These are phyloP conservation scores for Synchytrium microbalum DNA, from an alignment of 371 early-diverging fungal species.

Conservation along the genomic window DNA sequence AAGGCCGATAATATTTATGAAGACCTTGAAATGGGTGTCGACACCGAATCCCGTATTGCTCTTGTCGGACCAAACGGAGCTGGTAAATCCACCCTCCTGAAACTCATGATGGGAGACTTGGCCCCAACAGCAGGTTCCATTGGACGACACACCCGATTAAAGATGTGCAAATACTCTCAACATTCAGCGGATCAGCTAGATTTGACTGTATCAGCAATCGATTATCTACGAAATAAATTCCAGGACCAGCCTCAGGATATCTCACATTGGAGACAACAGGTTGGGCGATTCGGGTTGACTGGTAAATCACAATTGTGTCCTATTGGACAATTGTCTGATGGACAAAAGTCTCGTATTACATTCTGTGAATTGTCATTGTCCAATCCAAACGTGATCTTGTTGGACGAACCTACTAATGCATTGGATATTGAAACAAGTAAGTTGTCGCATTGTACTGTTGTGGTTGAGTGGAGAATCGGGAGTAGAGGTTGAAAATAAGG, in stretches of 20 bases:
- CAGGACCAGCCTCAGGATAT: constrained; percentile 64
- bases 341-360: constrained; percentile 90
- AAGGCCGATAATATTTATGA: constrained; percentile 74
- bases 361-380: constrained; percentile 89
- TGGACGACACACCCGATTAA: constrained; percentile 80
- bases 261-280: constrained; percentile 76
- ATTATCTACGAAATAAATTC: constrained; percentile 85
- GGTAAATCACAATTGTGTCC: constrained; percentile 86
- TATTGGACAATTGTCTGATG: constrained; percentile 85
- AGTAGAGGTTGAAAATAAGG: too few species aligned
- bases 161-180: constrained; percentile 96
- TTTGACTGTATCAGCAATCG: constrained; percentile 76
- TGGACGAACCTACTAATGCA: constrained; percentile 94
- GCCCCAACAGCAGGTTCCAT: constrained; percentile 80
- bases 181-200: constrained; percentile 95
- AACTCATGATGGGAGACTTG: constrained; percentile 83
- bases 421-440: constrained; percentile 47
- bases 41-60: constrained; percentile 92
- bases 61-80: constrained; percentile 90
- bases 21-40: constrained; percentile 84
- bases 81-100: constrained; percentile 90
- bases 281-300: constrained; percentile 91
- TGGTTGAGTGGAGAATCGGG: too few species aligned
- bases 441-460: too few species aligned
- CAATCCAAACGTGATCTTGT: constrained; percentile 87